These are phyloP conservation scores for Schizothecium vesticola DNA, from an alignment of 495 filamentous ascomycete species.

Conservation along the genomic window DNA sequence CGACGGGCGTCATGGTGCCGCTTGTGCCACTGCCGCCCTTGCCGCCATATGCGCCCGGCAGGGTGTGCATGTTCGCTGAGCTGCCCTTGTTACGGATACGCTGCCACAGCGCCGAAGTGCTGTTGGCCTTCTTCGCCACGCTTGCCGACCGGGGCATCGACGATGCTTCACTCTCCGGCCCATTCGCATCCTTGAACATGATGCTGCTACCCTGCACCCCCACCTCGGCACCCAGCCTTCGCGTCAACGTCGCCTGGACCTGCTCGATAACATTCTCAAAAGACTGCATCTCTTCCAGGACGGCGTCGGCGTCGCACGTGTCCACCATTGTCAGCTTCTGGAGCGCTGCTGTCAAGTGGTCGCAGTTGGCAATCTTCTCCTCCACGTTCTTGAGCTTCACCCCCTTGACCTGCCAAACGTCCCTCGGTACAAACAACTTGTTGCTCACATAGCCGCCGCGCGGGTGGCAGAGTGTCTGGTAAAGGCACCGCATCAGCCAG, in stretches of 20 bases:
- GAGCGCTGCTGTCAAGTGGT: constrained; percentile 84
- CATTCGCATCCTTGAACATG: constrained; percentile 61
- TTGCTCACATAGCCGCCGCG: constrained; percentile 88
- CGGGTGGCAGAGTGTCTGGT: constrained; percentile 86
- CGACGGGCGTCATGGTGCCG: constrained; percentile 28
- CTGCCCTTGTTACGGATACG: constrained; percentile 87
- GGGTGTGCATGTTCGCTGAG: constrained; percentile 40
- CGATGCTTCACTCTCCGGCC: constrained; percentile 25
- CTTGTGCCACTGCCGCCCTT: constrained; percentile 31
- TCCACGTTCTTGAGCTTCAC: constrained; percentile 87
- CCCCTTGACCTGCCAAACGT: constrained; percentile 90
- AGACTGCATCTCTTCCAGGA: constrained; percentile 93
- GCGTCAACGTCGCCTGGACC: constrained; percentile 66
- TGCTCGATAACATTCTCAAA: constrained; percentile 83
- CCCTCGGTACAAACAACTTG: constrained; percentile 83
- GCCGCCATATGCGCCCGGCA: constrained; percentile 43
- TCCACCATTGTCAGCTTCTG: constrained; percentile 78
- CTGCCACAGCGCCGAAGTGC: constrained; percentile 63
- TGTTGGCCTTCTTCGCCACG: constrained; percentile 60
- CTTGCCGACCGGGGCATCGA: constrained; percentile 49
- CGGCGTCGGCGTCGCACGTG: constrained; percentile 80
- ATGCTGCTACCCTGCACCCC: constrained; percentile 64
- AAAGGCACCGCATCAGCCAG: constrained; percentile 92
- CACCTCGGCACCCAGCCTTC: constrained; percentile 87
- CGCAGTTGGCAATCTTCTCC: constrained; percentile 92